Base-by-base conservation (phyloP, 768 basidiomycete genomes). In the Chalciporus chontae region DNA sequence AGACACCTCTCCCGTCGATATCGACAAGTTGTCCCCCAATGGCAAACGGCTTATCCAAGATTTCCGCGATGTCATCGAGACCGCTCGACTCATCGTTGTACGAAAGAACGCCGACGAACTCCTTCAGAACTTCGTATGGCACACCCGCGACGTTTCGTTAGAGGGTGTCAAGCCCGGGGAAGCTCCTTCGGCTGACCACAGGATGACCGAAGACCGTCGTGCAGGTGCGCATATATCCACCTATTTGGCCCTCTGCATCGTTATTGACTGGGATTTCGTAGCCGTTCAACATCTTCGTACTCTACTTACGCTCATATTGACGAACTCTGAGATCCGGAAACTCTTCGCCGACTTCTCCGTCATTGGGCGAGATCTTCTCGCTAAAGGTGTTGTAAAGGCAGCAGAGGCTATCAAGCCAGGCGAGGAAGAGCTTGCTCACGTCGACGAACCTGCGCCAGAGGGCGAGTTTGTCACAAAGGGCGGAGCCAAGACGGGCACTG, bases 251-350 rank as follows among this genome's bases (percentile, higher is more conserved):
- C 0, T 14, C 10, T 31, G 10, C 10, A 27, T 36, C 38, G 29
- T 60, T 38, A 71, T 50, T n/a, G 36, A 40, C 14, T 39, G 42
- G 19, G 2, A n/a, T n/a, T 52, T 8, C n/a, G 7, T 53, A 88
- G 92, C 92, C 18, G 80, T 88, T 40, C 77, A 78, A 48, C 91
- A 97, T 69, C 80, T 97, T 14, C 90, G 94, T 56, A 94, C 93
- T 0, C 79, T 99, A 41, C 75, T 90, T 52, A 80, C 81, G 38
- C 85, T 97, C 60, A 75, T 97, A 61, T 76, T 93, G 54, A 95
- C 94, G 64, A 99, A 99, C 72, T 86, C 89, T 0, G 90, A 95
- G 71, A 86, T 89, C 26, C 86, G 93, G 60, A 95, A 96, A 66
- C 83, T 96, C 24, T 69, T 94, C 45, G 78, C 82, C 2, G 90